Conservation (phyloP, 1,284 basidiomycete genomes). For the Rhodotorula sp. region DNA sequence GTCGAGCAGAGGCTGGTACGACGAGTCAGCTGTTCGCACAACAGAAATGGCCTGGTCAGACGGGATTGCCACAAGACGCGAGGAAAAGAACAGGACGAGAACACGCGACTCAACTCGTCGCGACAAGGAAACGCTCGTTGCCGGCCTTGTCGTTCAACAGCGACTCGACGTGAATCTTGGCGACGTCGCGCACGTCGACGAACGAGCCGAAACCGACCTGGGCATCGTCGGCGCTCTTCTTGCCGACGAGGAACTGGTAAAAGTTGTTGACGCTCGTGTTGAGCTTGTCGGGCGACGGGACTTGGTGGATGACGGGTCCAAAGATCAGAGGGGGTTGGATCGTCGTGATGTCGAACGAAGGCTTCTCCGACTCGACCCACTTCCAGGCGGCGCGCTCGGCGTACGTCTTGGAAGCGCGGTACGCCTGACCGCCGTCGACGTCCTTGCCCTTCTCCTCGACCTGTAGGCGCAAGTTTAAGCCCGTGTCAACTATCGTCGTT, state of each 20-base stretch:
- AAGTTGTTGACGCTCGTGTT: conserved; percentile 42
- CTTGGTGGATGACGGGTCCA: conserved; percentile 40
- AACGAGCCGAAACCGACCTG: conserved; percentile 41
- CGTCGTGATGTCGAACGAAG: conserved; percentile 33
- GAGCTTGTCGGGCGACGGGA: conserved; percentile 32
- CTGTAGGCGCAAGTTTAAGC: not conserved
- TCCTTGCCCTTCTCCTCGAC: conserved; percentile 43
- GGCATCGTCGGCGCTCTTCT: conserved; percentile 30
- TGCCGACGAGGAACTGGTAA: conserved; percentile 38
- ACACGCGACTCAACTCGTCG: conserved; percentile 1
- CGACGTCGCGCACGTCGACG: conserved; percentile 52
- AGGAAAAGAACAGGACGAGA: not conserved
- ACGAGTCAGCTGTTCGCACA: conserved; percentile 21
- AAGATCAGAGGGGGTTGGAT: conserved; percentile 35
- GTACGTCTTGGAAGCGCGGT: conserved; percentile 38
- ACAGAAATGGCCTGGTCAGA: no score
- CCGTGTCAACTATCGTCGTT: not conserved
- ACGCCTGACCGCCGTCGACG: conserved; percentile 25
- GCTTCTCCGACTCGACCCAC: conserved; percentile 38
- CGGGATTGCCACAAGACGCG: no score
- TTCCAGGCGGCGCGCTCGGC: conserved; percentile 45
- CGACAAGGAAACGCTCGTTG: conserved; percentile 48
- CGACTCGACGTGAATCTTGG: conserved; percentile 47
- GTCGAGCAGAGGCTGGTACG: conserved; percentile 39
- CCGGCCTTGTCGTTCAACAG: conserved; percentile 46